Evolutionary conservation across 768 basidiomycete genomes (phyloP).

Genomic region (Cyclocybe cylindracea): DNA sequence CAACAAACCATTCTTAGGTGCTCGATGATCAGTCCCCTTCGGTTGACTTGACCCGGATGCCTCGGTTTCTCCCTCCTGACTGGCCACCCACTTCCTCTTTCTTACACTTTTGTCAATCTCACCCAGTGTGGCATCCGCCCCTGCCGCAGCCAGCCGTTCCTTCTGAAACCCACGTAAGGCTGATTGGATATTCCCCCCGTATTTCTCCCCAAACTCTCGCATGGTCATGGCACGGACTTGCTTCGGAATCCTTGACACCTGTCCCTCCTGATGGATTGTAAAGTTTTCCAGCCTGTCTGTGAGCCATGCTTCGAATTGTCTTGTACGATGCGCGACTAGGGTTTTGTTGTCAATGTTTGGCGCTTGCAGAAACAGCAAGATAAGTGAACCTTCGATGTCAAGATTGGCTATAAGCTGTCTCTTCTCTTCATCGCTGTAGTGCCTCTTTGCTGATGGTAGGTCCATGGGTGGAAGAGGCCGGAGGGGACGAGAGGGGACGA

Average conservation of each 20-base stretch:
- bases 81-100: constrained; percentile 78
- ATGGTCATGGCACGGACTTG: constrained; percentile 72
- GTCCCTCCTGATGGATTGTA: constrained; percentile 72
- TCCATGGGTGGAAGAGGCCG: constrained; percentile 26
- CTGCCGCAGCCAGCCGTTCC: constrained; percentile 54
- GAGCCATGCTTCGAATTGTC: constrained; percentile 77
- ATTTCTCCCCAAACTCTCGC: constrained; percentile 78
- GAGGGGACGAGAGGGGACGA: neutral
- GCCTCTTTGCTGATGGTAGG: constrained; percentile 27
- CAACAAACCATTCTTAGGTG: constrained; percentile 59
- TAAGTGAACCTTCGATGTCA: constrained; percentile 69
- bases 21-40: constrained; percentile 42
- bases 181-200: constrained; percentile 73
- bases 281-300: constrained; percentile 74
- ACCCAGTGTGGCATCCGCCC: constrained; percentile 47
- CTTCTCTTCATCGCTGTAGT: constrained; percentile 68
- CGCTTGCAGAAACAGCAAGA: neutral
- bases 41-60: constrained; percentile 29
- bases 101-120: constrained; percentile 69
- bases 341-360: no score
- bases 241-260: constrained; percentile 73
- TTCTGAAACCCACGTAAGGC: constrained; percentile 70
- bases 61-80: constrained; percentile 53
- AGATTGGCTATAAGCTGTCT: constrained; percentile 74
- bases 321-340: constrained; percentile 70